These are phyloP conservation scores for Zostera marina DNA, from an alignment of 116 monocot genomes.

Conservation along the genomic window DNA sequence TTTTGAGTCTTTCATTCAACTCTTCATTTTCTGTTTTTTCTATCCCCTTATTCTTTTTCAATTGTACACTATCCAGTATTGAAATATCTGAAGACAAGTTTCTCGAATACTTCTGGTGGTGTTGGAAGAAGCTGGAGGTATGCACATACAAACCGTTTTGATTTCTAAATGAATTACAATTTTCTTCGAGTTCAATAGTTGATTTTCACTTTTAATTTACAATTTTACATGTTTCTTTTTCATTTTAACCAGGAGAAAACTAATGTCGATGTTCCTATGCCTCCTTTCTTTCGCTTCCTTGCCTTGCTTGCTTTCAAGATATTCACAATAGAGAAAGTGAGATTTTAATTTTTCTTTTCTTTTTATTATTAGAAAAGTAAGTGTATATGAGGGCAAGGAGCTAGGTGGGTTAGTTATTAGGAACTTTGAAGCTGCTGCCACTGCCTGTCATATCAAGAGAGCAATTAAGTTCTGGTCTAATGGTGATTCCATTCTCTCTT, in stretches of 20 bases:
- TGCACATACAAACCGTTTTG: neutral
- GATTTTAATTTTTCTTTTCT: neutral
- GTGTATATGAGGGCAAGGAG: no score
- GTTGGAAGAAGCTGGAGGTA: conserved; percentile 75
- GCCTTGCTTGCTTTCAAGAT: conserved; percentile 90
- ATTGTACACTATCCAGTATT: conserved; percentile 17
- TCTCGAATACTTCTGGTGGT: conserved; percentile 89
- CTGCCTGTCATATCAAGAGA: no score
- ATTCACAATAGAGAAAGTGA: conserved; percentile 64
- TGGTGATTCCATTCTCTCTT: no score
- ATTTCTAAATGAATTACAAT: neutral
- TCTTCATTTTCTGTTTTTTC: neutral
- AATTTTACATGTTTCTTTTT: no score
- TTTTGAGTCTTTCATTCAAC: neutral
- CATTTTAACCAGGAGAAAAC: conserved; percentile 39
- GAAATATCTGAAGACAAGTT: conserved; percentile 89
- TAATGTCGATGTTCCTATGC: conserved; percentile 60
- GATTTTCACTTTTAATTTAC: no score
- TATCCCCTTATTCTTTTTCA: neutral
- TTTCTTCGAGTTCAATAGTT: neutral
- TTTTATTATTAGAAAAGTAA: no score
- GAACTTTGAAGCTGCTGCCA: no score
- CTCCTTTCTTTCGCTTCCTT: conserved; percentile 83
- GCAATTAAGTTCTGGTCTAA: no score
- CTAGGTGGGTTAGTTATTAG: no score